Percentiles rank a stretch among this genome's conserved stretches.
Conservation (phyloP, 257 asterid genomes). For the Solanum habrochaites region DNA sequence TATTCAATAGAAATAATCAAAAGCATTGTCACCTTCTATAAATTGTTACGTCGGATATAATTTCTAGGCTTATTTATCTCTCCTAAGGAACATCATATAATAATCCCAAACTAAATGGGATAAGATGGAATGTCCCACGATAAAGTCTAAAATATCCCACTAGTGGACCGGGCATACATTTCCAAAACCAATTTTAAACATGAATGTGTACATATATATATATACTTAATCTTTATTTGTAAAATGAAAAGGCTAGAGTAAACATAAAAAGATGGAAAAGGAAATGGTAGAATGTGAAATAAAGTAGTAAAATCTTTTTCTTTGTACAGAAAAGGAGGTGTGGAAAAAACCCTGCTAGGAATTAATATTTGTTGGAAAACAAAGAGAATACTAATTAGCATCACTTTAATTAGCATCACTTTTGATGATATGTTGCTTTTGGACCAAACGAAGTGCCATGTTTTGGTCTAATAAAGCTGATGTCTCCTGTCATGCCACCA, state of each 20-base stretch:
- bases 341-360: not conserved
- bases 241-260: not conserved
- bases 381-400: not conserved
- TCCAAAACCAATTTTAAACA: not conserved
- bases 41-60: not conserved
- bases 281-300: not conserved
- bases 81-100: not conserved
- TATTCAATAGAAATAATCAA: too few relatives aligned
- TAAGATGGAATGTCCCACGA: not conserved
- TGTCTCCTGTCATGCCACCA: slow-evolving; percentile 79
- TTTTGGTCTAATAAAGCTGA: slow-evolving; percentile 49
- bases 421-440: not conserved
- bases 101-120: not conserved
- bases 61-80: not conserved
- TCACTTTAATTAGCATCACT: not conserved
- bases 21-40: too few relatives aligned
- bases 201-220: not conserved
- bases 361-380: not conserved
- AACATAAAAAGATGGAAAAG: not conserved
- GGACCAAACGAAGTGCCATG: not conserved
- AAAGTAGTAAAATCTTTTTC: not conserved
- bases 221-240: not conserved
- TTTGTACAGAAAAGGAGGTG: not conserved
- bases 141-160: not conserved
- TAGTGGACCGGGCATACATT: not conserved